Evolutionary conservation across 2,329 filamentous ascomycete genomes (phyloP), one percentile per base, ranked within the genome.

Genomic region (Mariannaea elegans): DNA sequence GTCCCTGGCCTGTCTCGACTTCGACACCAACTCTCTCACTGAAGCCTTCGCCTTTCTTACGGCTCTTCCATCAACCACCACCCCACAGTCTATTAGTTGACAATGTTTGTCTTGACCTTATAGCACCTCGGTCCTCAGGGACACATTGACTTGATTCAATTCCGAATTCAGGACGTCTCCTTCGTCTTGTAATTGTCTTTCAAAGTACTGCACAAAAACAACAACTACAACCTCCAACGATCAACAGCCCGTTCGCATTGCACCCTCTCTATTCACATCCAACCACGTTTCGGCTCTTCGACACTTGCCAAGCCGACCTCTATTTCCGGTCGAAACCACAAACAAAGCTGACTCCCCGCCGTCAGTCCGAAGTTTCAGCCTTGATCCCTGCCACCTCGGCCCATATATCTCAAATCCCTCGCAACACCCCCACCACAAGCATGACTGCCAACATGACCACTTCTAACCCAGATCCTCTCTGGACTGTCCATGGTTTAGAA

Each of bases 401-500:
- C 58, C 54, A 53, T 67, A 66, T 39, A 65, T 51, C 48, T 56
- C 57, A 49, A 55, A 64, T 57, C 53, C 57, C 36, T 54, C 56
- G 50, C 49, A 59, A 55, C 56, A 50, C 48, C 52, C 47, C 52
- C 53, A 82, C 80, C 78, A 77, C 77, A 42, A 72, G 80, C 34
- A 78, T 81, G 54, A 73, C 59, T 16, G 38, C 65, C 59, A 72
- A 60, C 54, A 77, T 75, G 74, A 71, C 66, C 27, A 65, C 64
- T 65, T 51, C 61, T 56, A 54, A 71, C 68, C 64, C 70, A 65
- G 65, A 69, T 64, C 51, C 74, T 66, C 54, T 65, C 42, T 78
- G 76, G 75, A 68, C 66, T 32, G 75, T 77, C 21, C 71, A 71
- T 44, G 66, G 76, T 16, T 81, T 84, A 64, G 84, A 87, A 59